phyloP scores from a whole-genome alignment of 2,329 filamentous ascomycete genomes.

The Apiospora aurea region DNA sequence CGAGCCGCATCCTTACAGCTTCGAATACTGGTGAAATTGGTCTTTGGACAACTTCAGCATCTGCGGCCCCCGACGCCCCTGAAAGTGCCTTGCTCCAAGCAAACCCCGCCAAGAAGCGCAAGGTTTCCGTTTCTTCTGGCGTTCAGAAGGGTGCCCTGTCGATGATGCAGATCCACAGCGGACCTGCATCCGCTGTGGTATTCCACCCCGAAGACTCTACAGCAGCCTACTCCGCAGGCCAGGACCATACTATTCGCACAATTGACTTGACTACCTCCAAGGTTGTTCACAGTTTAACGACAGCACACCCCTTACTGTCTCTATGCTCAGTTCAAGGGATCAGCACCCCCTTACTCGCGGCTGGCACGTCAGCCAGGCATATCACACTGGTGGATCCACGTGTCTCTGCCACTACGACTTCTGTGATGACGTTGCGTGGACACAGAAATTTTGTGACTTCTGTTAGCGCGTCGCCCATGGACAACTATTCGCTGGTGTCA shows the following conservation, averaged over 20 bases:
- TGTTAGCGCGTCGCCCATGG: conserved; percentile 62
- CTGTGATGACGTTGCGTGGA: conserved; percentile 89
- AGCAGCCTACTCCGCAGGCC: conserved; percentile 89
- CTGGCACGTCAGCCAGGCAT: conserved; percentile 84
- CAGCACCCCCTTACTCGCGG: conserved; percentile 62
- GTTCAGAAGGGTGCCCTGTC: conserved; percentile 81
- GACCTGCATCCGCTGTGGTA: conserved; percentile 77
- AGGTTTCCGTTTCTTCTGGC: conserved; percentile 58
- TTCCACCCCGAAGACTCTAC: conserved; percentile 88
- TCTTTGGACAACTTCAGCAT: conserved; percentile 86
- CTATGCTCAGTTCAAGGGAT: conserved; percentile 75
- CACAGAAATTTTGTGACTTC: conserved; percentile 77
- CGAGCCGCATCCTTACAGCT: conserved; percentile 82
- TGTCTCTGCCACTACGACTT: conserved; percentile 75
- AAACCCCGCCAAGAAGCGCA: conserved; percentile 77
- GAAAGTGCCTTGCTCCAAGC: conserved; percentile 71
- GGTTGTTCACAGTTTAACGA: conserved; percentile 83
- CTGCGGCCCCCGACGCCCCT: conserved; percentile 77
- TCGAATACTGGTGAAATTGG: conserved; percentile 84
- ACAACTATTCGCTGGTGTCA: conserved; percentile 83
- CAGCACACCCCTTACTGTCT: conserved; percentile 82
- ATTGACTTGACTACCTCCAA: conserved; percentile 85
- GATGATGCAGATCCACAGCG: conserved; percentile 74
- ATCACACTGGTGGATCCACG: conserved; percentile 94
- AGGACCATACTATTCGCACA: conserved; percentile 90